Evolutionary conservation across 345 rosid genomes (phyloP), one percentile per base, ranked within the genome.

Genomic region (Atalantia buxifolia): DNA sequence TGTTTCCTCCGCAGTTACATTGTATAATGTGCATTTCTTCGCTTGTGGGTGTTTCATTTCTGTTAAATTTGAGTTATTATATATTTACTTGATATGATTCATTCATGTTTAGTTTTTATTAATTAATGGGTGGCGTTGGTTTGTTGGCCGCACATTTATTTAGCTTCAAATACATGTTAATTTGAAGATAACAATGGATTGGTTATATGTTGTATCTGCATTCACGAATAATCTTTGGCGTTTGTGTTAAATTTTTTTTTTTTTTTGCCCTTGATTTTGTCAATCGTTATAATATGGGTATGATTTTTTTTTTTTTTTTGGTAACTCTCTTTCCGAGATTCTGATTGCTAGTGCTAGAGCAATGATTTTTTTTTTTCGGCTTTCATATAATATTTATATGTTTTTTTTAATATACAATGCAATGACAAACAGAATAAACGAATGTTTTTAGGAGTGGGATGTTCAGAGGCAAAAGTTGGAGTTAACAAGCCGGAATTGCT

Each of bases 401-500:
- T n/a, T 36, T 25, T 25, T 62, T n/a, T 8, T 6, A 59, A 25
- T 79, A 76, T 13, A 60, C 35, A 59, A 68, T 56, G 60, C 27
- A 33, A 56, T 25, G 5, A 24, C 18, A 76, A 22, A 48, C 1
- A 9, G 35, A 50, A n/a, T 50, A 62, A 35, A 7, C 24, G 21
- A 66, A 22, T 24, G 48, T 12, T 74, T 84, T 82, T 76, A 85
- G 96, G 93, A 8, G 78, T 81, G 74, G 90, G 87, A 71, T 24
- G 85, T 72, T 94, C 93, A 0, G 95, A 88, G 63, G 98, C 95
- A 9, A 95, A 91, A 82, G 87, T 85, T 7, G 97, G 99, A 35
- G 98, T 93, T 22, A 93, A 95, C 90, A 92, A 93, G 86, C 99
- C 98, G 48, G 98, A 92, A 76, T 84, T 95, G 84, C 96, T 95